These are phyloP conservation scores for Podospora appendiculata DNA, from an alignment of 495 filamentous ascomycete genomes.

Conservation along the genomic window DNA sequence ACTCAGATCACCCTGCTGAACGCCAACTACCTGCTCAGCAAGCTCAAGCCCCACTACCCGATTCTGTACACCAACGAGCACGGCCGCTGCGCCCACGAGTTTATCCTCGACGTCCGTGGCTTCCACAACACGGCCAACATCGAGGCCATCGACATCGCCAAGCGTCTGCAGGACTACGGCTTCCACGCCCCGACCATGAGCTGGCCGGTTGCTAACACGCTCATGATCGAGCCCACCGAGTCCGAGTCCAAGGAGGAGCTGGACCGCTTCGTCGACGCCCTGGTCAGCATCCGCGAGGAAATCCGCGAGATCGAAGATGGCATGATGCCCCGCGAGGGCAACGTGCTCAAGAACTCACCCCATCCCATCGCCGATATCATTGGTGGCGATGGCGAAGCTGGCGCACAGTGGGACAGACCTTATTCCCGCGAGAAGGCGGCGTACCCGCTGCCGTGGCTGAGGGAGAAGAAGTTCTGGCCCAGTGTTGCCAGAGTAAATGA, in stretches of 20 bases:
- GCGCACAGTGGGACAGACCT: slow-evolving; percentile 61
- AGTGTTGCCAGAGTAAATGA: slow-evolving; percentile 85
- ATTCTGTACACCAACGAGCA: slow-evolving; percentile 89
- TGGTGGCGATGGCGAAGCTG: slow-evolving; percentile 38
- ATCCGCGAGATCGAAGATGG: slow-evolving; percentile 82
- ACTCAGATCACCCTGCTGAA: slow-evolving; percentile 93
- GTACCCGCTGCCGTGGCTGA: slow-evolving; percentile 77
- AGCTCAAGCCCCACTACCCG: slow-evolving; percentile 80
- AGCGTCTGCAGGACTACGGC: slow-evolving; percentile 95
- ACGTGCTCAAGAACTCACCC: slow-evolving; percentile 88
- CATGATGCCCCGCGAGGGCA: slow-evolving; percentile 66
- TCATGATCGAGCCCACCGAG: slow-evolving; percentile 99
- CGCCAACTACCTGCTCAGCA: slow-evolving; percentile 94
- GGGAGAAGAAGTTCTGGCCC: slow-evolving; percentile 99
- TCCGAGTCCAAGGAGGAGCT: slow-evolving; percentile 89
- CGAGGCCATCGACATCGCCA: slow-evolving; percentile 95
- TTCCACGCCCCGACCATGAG: slow-evolving; percentile 99
- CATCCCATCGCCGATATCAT: slow-evolving; percentile 83
- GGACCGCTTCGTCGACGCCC: slow-evolving; percentile 88
- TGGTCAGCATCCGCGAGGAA: slow-evolving; percentile 83
- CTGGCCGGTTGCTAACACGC: slow-evolving; percentile 92
- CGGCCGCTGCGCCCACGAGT: slow-evolving; percentile 92
- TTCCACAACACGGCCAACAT: slow-evolving; percentile 82
- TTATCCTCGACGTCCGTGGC: slow-evolving; percentile 84
- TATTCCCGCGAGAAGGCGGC: slow-evolving; percentile 82